Conservation (phyloP, 2,329 filamentous ascomycete genomes). For the Fusarium chlamydosporum region DNA sequence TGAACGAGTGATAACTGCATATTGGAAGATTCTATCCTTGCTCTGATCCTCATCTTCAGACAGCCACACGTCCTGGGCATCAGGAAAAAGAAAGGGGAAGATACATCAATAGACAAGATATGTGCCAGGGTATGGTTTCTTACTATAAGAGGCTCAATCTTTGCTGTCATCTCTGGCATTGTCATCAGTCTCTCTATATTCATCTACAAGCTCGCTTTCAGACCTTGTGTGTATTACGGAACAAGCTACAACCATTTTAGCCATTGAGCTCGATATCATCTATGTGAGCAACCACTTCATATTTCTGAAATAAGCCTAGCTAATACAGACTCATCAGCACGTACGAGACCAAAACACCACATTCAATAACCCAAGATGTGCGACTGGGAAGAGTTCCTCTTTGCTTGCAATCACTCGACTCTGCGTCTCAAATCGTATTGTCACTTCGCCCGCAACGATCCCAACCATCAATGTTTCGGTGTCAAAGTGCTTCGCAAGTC, state of each 20-base stretch:
- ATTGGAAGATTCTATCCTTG: conserved; percentile 10
- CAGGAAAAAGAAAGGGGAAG: conserved; percentile 9
- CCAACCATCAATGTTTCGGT: conserved; percentile 76
- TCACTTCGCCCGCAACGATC: conserved; percentile 81
- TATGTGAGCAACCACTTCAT: conserved; percentile 9
- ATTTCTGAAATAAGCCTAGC: not conserved
- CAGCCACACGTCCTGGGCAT: conserved; percentile 19
- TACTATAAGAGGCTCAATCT: conserved; percentile 30
- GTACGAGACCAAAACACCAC: not conserved
- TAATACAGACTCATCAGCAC: conserved; percentile 12
- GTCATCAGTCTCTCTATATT: not conserved
- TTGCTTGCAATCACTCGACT: conserved; percentile 73
- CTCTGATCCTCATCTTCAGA: conserved; percentile 3
- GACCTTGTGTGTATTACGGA: not conserved
- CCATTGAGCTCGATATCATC: not conserved
- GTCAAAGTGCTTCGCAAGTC: conserved; percentile 75
- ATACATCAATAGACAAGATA: not conserved
- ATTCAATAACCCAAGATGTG: conserved; percentile 67
- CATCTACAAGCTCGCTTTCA: not conserved
- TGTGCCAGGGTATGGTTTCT: not conserved
- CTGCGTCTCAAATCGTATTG: conserved; percentile 76
- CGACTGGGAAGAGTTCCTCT: conserved; percentile 78
- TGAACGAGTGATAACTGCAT: conserved; percentile 23
- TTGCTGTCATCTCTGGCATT: not conserved
- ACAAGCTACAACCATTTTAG: not conserved